These are phyloP conservation scores for Tetramitus jugosus DNA, from an alignment of 208 protist species.

Conservation along the genomic window DNA sequence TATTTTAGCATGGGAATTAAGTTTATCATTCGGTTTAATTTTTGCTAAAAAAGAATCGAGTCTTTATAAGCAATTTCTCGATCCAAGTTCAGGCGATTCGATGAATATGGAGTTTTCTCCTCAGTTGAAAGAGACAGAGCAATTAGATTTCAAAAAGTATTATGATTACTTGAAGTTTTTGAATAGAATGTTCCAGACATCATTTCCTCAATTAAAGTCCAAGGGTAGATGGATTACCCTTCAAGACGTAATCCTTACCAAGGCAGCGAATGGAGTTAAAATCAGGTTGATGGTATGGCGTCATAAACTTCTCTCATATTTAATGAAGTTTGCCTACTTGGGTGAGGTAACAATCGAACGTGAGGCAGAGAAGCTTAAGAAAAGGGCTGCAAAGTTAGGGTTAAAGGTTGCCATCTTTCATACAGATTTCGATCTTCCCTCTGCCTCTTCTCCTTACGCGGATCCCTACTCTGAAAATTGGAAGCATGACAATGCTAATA, in stretches of 20 bases:
- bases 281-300: slow-evolving; percentile 49
- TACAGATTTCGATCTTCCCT: background rate
- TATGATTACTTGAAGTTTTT: background rate
- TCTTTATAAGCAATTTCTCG: too few species aligned
- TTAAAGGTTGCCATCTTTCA: background rate
- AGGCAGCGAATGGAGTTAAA: slow-evolving; percentile 30
- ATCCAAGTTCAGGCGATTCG: too few species aligned
- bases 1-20: slow-evolving; percentile 49
- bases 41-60: too few species aligned
- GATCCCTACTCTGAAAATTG: background rate
- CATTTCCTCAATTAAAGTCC: too few species aligned
- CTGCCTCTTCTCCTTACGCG: slow-evolving; percentile 15
- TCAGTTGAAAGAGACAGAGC: too few species aligned
- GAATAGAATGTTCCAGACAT: background rate
- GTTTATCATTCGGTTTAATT: slow-evolving; percentile 42
- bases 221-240: background rate
- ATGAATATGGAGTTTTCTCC: too few species aligned
- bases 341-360: slow-evolving; percentile 44
- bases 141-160: too few species aligned
- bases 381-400: background rate
- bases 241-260: background rate
- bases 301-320: slow-evolving; percentile 39
- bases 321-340: slow-evolving; percentile 43
- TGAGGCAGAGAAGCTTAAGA: slow-evolving; percentile 38
- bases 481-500: background rate